These are phyloP conservation scores for Fusarium sp. DNA, from an alignment of 2,329 filamentous ascomycete genomes.

Conservation along the genomic window DNA sequence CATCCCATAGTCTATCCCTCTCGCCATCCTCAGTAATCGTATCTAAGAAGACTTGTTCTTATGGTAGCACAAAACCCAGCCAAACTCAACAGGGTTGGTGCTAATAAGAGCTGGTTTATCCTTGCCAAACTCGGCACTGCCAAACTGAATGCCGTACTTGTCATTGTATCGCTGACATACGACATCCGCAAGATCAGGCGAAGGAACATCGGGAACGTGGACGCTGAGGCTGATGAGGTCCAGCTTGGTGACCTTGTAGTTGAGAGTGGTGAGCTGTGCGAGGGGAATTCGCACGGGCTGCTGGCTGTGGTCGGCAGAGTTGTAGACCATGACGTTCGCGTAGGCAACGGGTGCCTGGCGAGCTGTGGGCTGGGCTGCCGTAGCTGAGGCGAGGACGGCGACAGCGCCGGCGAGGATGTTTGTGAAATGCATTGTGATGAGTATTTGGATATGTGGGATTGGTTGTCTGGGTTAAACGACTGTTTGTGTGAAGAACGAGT, in stretches of 20 bases:
- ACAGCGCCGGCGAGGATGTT: slow-evolving; percentile 6
- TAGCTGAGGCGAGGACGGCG: slow-evolving; percentile 13
- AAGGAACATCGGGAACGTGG: slow-evolving; percentile 9
- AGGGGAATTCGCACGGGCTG: slow-evolving; percentile 31
- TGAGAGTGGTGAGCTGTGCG: slow-evolving; percentile 29
- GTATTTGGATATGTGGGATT: background rate
- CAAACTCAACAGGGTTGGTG: slow-evolving; percentile 39
- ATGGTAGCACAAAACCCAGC: slow-evolving; percentile 32
- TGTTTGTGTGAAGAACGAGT: background rate
- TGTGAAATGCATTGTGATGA: slow-evolving; percentile 25
- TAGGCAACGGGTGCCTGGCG: slow-evolving; percentile 24
- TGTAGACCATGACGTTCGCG: slow-evolving; percentile 19
- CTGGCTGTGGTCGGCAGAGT: slow-evolving; percentile 23
- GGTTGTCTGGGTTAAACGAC: background rate
- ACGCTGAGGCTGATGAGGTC: slow-evolving; percentile 20
- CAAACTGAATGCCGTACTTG: slow-evolving; percentile 34
- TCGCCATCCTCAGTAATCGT: too few species aligned
- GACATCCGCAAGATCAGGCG: slow-evolving; percentile 18
- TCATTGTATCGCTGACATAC: slow-evolving; percentile 34
- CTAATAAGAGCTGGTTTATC: slow-evolving; percentile 27
- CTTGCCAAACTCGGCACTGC: slow-evolving; percentile 25
- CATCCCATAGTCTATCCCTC: too few species aligned
- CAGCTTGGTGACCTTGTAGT: slow-evolving; percentile 28
- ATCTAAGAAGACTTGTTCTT: slow-evolving; percentile 16
- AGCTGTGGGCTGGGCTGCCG: slow-evolving; percentile 3